Evolutionary conservation across 1,284 basidiomycete genomes (phyloP), one percentile per base, ranked within the genome.

Genomic region (Boletus holoroseus): DNA sequence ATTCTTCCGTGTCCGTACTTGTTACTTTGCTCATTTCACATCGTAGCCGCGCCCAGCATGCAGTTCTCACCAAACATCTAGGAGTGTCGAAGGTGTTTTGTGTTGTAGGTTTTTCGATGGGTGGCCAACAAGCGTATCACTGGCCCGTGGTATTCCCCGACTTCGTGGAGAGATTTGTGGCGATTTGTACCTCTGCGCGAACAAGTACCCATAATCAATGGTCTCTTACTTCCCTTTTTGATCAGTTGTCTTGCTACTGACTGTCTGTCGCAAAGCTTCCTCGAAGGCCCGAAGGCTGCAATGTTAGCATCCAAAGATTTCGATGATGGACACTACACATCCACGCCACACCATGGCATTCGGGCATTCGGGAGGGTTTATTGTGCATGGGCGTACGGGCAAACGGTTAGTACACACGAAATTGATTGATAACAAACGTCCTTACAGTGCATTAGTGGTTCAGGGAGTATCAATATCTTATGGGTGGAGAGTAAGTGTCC

Each of bases 91-190:
- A 78, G 56, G 63, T 79, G 0, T 72, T 70, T 50, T 73, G 75
- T 39, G 79, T 75, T 24, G 70, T 81, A 16, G 79, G 79, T 0
- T 83, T 82, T 59, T 82, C 79, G 7, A 83, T 83, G 80, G 79
- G 80, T 35, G 81, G 73, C 2, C 79, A 81, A 59, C 79, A 79
- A 71, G 55, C 64, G 20, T 56, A 61, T 54, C 53, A 50, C 35
- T 73, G 71, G 71, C 58, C 69, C 0, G 54, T 62, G 16, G 56
- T 71, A 30, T 70, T 62, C 45, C 71, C 71, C 8, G 64, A 72
- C 38, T 64, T 70, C 20, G 68, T 72, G n/a, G 67, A 70, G 32
- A 61, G 59, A 51, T 63, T 70, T 47, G 61, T 71, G n/a, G 60
- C 58, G 6, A 68, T 72, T 43, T 72, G 71, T 53, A 60, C 60